Base-by-base conservation (phyloP, 1,284 basidiomycete genomes). In the Rhodotorula sp. region DNA sequence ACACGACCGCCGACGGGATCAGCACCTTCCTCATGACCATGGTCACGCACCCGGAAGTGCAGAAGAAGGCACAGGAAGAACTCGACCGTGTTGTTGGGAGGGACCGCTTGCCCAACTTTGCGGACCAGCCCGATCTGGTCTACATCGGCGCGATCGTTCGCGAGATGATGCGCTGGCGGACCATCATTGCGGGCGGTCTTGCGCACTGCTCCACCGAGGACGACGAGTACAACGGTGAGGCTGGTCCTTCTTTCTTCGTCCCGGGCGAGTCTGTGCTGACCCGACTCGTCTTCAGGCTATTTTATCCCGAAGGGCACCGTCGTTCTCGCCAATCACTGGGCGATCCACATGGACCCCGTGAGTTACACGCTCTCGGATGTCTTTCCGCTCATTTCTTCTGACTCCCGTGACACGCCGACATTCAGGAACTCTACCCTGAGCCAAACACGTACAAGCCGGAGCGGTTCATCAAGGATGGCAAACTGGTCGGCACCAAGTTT, bases 81-180 rank as follows among this genome's bases (percentile, higher is more conserved):
- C 70, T 81, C 26, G 80, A 81, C 61, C 45, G 58, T 3, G 70
- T 80, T 22, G 76, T 80, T 15, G 77, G 76, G 24, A 44, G 57
- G 14, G 67, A 70, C 17, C 68, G 79, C 26, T 22, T 80, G 30
- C 80, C 80, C 4, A 73, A 71, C 14, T 81, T 79, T 49, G 67
- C 66, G 17, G 80, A 81, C 55, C 60, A 79, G 53, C 69, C 74
- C 24, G 68, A 73, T 15, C 61, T 81, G 22, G 72, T 77, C 18
- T 80, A 78, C 64, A 73, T 79, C 30, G 63, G 70, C 17, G 80
- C 80, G 0, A 69, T 78, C 26, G 70, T 80, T 8, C 70, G 77
- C 45, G 80, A 81, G 64, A 71, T 74, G 15, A 58, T 80, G 57
- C 68, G 80, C 20, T 81, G 80, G 79, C 68, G 80, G 53, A 77